Evolutionary conservation across 2,329 filamentous ascomycete genomes (phyloP), one percentile per base, ranked within the genome.

Genomic region (Ascosphaera apis): DNA sequence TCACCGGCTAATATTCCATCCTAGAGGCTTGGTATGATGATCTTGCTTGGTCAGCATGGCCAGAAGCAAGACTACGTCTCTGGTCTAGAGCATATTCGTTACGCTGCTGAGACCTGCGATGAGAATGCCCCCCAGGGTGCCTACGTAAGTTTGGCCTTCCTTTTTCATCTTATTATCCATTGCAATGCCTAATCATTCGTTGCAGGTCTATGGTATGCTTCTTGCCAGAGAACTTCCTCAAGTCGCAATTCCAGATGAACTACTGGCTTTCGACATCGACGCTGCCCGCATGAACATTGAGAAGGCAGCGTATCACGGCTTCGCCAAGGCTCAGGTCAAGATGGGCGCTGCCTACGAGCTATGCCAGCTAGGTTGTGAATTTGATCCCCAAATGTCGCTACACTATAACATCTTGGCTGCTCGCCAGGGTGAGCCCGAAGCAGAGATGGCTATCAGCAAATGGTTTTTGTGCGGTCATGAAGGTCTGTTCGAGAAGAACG

Each of bases 381-480:
- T 98, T 55, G 83, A 91, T 47, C 84, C 88, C 1, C 77, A 82
- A 1, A 67, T 91, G 39, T 95, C 86, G 1, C 58, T 98, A 37
- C 88, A 98, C 52, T 98, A 98, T 60, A 93, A 95, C 49, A 81
- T 82, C 27, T 66, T 98, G 21, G 86, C 88, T 15, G 79, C 88
- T 9, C 75, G 79, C 43, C 88, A 95, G 57, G 86, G 84, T 13
- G 83, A 95, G 47, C 66, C 83, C 0, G 88, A 98, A 53, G 88
- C 86, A 0, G 83, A 92, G 40, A 78, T 98, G 57, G 83, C 86
- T 18, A 83, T 98, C 41, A 95, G 86, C 56, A 88, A 92, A 55
- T 98, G 88, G 88, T 98, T 95, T 51, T 65, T 98, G 18, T 95
- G 91, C 48, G 88, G 88, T 2, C 84, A 88, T 44, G 86, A 95